phyloP scores from a whole-genome alignment of 75 land plant species.

The Ceratopteris richardii region DNA sequence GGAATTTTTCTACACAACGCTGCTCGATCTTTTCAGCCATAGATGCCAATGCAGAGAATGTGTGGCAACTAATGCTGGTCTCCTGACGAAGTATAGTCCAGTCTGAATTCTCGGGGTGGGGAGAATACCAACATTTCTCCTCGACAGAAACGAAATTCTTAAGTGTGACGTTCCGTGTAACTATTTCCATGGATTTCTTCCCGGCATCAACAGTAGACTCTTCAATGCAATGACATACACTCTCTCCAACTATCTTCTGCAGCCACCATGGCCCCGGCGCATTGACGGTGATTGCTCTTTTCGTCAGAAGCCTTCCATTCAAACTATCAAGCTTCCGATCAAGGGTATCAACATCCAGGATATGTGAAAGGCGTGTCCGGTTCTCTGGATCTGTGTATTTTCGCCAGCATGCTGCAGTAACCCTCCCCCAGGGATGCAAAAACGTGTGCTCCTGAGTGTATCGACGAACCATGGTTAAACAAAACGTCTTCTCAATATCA shows the following conservation, averaged over 20 bases:
- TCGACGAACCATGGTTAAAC: constrained; percentile 38
- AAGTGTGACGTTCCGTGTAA: constrained; percentile 67
- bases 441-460: constrained; percentile 83
- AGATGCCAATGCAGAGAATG: constrained; percentile 71
- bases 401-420: constrained; percentile 80
- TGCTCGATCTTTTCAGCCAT: constrained; percentile 94
- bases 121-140: constrained; percentile 59
- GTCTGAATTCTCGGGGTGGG: constrained; percentile 70
- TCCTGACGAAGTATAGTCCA: constrained; percentile 82
- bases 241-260: constrained; percentile 57
- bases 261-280: constrained; percentile 82
- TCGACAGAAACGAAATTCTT: constrained; percentile 79
- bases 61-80: constrained; percentile 67
- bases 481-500: no score
- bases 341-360: constrained; percentile 80
- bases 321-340: constrained; percentile 43
- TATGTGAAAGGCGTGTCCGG: constrained; percentile 45
- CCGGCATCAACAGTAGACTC: constrained; percentile 61
- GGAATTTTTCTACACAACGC: constrained; percentile 74
- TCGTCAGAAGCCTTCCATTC: constrained; percentile 49
- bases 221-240: constrained; percentile 81
- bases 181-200: constrained; percentile 53
- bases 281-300: constrained; percentile 69
- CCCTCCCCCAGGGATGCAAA: constrained; percentile 97
- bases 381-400: constrained; percentile 76